Conservation (phyloP, 768 basidiomycete species). For the Boletus insuetus region DNA sequence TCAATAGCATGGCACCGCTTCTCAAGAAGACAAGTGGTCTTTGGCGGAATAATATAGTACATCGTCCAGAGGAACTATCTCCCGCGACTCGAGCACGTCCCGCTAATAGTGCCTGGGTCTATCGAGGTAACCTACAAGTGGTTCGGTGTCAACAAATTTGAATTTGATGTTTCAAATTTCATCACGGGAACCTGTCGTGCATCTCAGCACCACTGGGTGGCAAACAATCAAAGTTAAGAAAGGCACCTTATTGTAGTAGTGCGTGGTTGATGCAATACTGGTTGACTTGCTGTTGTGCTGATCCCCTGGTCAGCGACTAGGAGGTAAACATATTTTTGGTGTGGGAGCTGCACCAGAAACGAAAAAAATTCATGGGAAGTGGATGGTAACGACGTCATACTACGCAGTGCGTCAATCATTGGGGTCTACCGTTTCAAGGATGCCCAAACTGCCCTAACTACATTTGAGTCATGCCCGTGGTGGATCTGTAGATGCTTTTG, state of each 20-base stretch:
- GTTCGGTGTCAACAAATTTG: background rate
- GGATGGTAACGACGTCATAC: no score
- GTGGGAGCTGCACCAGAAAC: no score
- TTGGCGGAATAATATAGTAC: background rate
- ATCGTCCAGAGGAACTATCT: background rate
- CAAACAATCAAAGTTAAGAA: background rate
- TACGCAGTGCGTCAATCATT: no score
- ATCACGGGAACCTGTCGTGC: background rate
- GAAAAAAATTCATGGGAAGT: no score
- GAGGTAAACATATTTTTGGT: background rate
- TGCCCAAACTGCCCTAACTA: no score
- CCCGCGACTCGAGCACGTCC: background rate
- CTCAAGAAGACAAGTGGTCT: no score
- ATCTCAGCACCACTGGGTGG: background rate
- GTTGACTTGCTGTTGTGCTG: no score
- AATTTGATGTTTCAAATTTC: background rate
- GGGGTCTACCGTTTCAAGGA: no score
- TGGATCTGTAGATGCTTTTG: no score
- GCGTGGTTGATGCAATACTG: background rate
- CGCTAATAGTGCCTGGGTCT: background rate
- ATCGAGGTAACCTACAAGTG: slow-evolving; percentile 1
- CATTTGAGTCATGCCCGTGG: no score
- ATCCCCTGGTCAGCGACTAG: background rate
- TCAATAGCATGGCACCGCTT: background rate
- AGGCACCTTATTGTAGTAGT: background rate